Conservation (phyloP, 805 yeast species). For the Cyberlindnera mrakii region DNA sequence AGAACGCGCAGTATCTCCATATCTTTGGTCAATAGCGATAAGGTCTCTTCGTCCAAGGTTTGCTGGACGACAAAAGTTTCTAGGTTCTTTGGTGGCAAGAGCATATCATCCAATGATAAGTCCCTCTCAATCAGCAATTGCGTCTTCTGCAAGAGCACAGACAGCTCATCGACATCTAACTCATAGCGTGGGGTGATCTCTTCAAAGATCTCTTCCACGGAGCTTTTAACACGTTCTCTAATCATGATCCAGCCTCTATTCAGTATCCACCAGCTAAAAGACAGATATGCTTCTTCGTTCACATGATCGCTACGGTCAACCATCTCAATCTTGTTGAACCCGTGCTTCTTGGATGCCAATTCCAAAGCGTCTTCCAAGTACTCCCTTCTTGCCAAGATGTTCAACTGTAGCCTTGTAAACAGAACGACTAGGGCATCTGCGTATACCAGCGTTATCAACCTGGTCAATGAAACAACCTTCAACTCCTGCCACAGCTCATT, state of each 20-base stretch:
- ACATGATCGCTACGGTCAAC: slow-evolving; percentile 17
- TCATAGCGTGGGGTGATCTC: slow-evolving; percentile 69
- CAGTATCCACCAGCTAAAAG: slow-evolving; percentile 90
- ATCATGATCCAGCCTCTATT: slow-evolving; percentile 76
- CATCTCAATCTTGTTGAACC: slow-evolving; percentile 16
- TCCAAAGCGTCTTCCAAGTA: slow-evolving; percentile 74
- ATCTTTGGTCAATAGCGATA: slow-evolving; percentile 24
- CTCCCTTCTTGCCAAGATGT: slow-evolving; percentile 80
- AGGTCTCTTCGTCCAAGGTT: slow-evolving; percentile 38
- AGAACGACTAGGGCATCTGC: slow-evolving; percentile 64
- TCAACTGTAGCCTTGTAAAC: slow-evolving; percentile 78
- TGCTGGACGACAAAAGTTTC: slow-evolving; percentile 52
- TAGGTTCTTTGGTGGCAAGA: slow-evolving; percentile 46
- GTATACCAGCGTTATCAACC: slow-evolving; percentile 68
- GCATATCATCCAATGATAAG: slow-evolving; percentile 38
- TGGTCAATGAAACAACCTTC: slow-evolving; percentile 65
- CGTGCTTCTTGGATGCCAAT: slow-evolving; percentile 48
- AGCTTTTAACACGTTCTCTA: slow-evolving; percentile 43
- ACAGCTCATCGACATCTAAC: slow-evolving; percentile 56
- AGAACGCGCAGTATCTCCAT: slow-evolving; percentile 26
- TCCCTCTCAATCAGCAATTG: slow-evolving; percentile 30
- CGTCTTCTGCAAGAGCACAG: slow-evolving; percentile 34
- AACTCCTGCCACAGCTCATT: slow-evolving; percentile 79
- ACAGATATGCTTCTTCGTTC: slow-evolving; percentile 75
- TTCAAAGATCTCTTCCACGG: slow-evolving; percentile 56